phyloP scores from a whole-genome alignment of 73 alveolate species.

The Paramecium caudatum region DNA sequence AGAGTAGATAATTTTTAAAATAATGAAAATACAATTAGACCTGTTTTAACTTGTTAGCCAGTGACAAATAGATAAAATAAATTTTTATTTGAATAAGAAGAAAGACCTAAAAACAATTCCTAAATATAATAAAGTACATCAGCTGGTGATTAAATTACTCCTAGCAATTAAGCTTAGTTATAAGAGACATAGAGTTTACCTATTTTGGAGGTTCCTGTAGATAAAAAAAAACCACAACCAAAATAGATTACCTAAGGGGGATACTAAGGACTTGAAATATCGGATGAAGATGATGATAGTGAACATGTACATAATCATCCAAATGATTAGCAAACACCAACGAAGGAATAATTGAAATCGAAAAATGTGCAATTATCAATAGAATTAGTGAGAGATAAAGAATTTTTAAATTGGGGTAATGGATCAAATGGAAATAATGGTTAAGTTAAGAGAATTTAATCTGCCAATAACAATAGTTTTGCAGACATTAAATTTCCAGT shows the following conservation, averaged over 20 bases:
- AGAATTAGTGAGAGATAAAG: conserved; percentile 2
- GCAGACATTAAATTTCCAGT: no score
- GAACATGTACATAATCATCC: neutral
- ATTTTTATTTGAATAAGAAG: neutral
- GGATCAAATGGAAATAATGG: neutral
- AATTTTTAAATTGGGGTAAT: neutral
- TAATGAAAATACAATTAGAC: neutral
- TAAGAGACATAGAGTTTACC: no score
- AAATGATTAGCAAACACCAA: neutral
- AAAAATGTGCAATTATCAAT: neutral
- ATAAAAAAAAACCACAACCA: no score
- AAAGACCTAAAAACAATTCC: neutral
- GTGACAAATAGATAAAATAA: neutral
- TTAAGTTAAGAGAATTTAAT: neutral
- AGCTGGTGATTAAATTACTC: no score
- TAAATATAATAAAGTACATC: no score
- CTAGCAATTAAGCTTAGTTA: no score
- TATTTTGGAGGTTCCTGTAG: no score
- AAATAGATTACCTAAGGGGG: no score
- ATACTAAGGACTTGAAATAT: neutral
- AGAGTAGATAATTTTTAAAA: neutral
- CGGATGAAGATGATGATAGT: conserved; percentile 9
- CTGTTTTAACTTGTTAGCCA: neutral
- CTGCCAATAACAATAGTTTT: no score
- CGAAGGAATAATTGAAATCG: no score